These are phyloP conservation scores for Xylaria sp. DNA, from an alignment of 2,329 filamentous ascomycete genomes.

Conservation along the genomic window DNA sequence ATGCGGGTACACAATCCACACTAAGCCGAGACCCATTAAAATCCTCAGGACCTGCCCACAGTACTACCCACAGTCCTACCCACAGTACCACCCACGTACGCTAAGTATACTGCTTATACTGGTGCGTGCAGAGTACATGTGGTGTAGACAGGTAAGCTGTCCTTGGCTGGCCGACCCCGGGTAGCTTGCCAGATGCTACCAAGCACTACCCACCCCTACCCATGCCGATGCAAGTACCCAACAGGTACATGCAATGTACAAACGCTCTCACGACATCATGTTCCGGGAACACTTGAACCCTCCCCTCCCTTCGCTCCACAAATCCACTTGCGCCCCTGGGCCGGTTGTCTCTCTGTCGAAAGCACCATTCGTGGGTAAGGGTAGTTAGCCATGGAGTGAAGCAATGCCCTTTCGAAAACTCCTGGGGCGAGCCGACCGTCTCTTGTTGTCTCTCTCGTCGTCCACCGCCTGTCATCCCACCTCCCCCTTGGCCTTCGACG, in stretches of 20 bases:
- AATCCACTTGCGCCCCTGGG: conserved; percentile 41
- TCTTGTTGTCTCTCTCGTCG: conserved; percentile 47
- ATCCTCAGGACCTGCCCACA: conserved; percentile 21
- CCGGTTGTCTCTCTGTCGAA: conserved; percentile 45
- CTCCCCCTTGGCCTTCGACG: conserved; percentile 19
- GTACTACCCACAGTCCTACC: neutral
- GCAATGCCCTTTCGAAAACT: conserved; percentile 47
- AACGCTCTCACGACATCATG: conserved; percentile 42
- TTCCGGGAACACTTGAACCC: conserved; percentile 46
- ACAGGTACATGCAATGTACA: conserved; percentile 43
- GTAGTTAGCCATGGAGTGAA: conserved; percentile 42
- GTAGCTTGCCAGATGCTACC: conserved; percentile 23
- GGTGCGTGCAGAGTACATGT: neutral
- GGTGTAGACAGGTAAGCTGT: neutral
- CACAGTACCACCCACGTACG: neutral
- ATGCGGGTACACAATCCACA: conserved; percentile 37
- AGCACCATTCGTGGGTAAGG: conserved; percentile 46
- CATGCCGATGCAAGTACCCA: conserved; percentile 35
- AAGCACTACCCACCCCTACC: conserved; percentile 18
- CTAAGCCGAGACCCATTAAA: conserved; percentile 37
- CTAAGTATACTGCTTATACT: neutral
- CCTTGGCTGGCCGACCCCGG: conserved; percentile 5
- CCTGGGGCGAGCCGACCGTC: conserved; percentile 46
- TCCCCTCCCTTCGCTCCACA: conserved; percentile 45
- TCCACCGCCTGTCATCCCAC: conserved; percentile 45